Base-by-base conservation (phyloP, 163 green algal genomes). In the Coccomyxa subellipsoidea region DNA sequence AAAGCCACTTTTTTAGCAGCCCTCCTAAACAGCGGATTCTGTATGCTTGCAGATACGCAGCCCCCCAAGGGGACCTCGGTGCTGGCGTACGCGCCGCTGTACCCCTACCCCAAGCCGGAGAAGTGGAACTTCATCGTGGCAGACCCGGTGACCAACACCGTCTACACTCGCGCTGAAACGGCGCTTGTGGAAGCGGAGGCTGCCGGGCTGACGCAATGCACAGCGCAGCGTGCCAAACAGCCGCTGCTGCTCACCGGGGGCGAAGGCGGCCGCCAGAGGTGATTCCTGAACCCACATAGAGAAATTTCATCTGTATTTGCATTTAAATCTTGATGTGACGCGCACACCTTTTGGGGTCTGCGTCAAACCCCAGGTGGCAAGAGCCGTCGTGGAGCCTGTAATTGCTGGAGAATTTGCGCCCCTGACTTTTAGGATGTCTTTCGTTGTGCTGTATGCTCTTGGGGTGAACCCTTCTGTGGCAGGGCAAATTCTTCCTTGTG, bases 51-150 rank as follows among this genome's bases (percentile, higher is more conserved):
- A 69, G 77, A 31, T 12, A 66, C 70, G n/a, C 34, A 38, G 35
- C 25, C 79, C 36, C 37, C 66, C 27, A 76, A 81, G 18, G 86
- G 85, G 69, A 88, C 85, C 40, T 80, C 84, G 3, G 86, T 92
- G 76, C 86, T 90, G 77, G 91, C 93, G 0, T 96, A 89, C 85
- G 93, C 92, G 38, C 94, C 94, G 7, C 81, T 90, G 81, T 95
- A 89, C 79, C 91, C 92, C 0, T 34, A 84, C 0, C 90, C 89
- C 9, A 91, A 91, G 77, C 91, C 96, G 71, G 94, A 98, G 88
- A 80, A 83, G 80, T 98, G 93, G 94, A 97, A 92, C 88, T 88
- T 98, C 38, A 76, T 98, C 32, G 79, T 98, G 36, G 91, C 82
- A 2, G 93, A 98, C 80, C 54, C 88, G 18, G 80, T 37, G 77